Evolutionary conservation across 2,329 filamentous ascomycete genomes (phyloP), one percentile per base, ranked within the genome.

Genomic region (Pezicula radicicola): DNA sequence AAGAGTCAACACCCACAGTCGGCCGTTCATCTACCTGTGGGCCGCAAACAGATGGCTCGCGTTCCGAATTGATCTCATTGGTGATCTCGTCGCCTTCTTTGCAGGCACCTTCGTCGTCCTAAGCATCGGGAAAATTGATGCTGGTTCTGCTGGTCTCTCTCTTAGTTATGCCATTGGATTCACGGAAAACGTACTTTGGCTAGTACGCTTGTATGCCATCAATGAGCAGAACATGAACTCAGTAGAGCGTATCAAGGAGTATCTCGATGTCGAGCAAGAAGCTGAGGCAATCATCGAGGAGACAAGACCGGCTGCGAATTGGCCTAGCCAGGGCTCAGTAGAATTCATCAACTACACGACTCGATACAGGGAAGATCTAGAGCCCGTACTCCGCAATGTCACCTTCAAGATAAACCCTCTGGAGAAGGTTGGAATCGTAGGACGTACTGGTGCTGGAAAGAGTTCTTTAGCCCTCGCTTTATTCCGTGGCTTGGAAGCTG

Each of bases 151-250:
- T 30, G 94, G 94, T 75, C 81, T 99, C 56, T 96, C 94, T 5
- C 76, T 99, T 63, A 96, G 91, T 47, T 99, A 99, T 65, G 94
- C 94, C 15, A 90, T 99, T 60, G 93, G 90, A 1, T 99, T 99
- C 65, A 96, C 92, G 0, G 94, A 99, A 69, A 97, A 96, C 60
- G 88, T 99, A 6, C 75, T 99, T 16, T 99, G 94, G 94, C 85
- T 97, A 50, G 92, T 99, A 28, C 87, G 94, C 44, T 79, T 97
- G 13, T 99, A 99, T 68, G 88, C 92, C 0, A 84, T 89, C 66
- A 97, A 97, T 64, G 94, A 99, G 72, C 94, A 99, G 71, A 97
- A 97, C 72, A 97, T 99, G 94, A 99, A 99, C 72, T 93, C 93
- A 3, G 92, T 97, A 46, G 94, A 99, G 72, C 89, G 94, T 65